These are phyloP conservation scores for Cytospora piceae DNA, from an alignment of 2,329 filamentous ascomycete species.

Conservation along the genomic window DNA sequence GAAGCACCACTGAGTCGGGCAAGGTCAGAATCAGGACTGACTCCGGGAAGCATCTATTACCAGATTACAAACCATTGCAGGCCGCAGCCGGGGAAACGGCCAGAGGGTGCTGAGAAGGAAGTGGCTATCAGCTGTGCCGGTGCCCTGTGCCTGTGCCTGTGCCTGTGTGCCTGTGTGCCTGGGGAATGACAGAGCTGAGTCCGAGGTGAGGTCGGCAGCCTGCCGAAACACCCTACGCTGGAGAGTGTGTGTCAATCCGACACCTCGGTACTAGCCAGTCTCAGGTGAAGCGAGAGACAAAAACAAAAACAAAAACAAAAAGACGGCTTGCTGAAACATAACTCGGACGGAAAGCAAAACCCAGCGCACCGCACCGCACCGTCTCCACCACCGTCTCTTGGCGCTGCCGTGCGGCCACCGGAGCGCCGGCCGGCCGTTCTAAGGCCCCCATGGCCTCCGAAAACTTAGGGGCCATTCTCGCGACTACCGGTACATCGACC, in stretches of 20 bases:
- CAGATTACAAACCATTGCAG: background rate
- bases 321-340: conserved; percentile 11
- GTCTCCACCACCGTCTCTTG: conserved; percentile 17
- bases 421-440: conserved; percentile 14
- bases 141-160: conserved; percentile 1
- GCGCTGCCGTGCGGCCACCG: conserved; percentile 25
- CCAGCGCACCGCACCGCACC: background rate
- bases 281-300: conserved; percentile 13
- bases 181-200: conserved; percentile 9
- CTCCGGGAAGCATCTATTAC: background rate
- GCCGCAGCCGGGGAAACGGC: conserved; percentile 3
- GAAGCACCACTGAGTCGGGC: conserved; percentile 5
- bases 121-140: conserved; percentile 1
- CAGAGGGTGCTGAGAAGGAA: conserved; percentile 13
- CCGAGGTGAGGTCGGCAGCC: conserved; percentile 12
- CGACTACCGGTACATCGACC: conserved; percentile 5
- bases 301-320: background rate
- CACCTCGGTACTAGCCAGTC: conserved; percentile 1
- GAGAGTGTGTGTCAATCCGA: background rate
- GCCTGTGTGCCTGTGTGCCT: conserved; percentile 18
- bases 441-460: conserved; percentile 28
- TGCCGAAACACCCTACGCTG: conserved; percentile 5
- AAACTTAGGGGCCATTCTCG: conserved; percentile 19
- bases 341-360: background rate
- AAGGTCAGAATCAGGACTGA: background rate